Conservation (phyloP, 2,329 filamentous ascomycete species). For the Phoma sp. region DNA sequence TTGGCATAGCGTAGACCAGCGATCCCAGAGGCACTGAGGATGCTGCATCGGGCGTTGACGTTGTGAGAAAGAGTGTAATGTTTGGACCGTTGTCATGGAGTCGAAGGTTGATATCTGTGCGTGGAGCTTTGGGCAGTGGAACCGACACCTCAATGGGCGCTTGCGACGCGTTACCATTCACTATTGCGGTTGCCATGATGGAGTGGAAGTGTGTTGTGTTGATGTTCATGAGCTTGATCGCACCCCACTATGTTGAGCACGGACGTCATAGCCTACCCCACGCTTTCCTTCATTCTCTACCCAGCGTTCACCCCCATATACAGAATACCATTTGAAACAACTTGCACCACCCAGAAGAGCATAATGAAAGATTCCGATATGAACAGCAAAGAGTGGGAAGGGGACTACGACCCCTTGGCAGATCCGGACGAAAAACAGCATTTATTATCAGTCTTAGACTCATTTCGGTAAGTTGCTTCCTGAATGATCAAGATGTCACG, state of each 20-base stretch:
- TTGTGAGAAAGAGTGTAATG: conserved; percentile 63
- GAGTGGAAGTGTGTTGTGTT: conserved; percentile 2
- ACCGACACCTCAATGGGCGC: conserved; percentile 63
- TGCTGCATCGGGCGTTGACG: conserved; percentile 51
- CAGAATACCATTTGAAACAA: background rate
- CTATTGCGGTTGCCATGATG: conserved; percentile 27
- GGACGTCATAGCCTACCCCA: conserved; percentile 9
- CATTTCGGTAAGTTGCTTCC: conserved; percentile 73
- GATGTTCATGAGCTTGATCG: conserved; percentile 5
- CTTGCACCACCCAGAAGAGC: background rate
- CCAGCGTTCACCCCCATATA: background rate
- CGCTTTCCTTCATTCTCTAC: background rate
- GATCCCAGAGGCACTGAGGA: conserved; percentile 68
- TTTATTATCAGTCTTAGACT: conserved; percentile 82
- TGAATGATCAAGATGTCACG: background rate
- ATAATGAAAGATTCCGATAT: conserved; percentile 17
- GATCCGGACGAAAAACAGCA: conserved; percentile 83
- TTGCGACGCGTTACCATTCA: conserved; percentile 22
- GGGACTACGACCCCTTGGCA: conserved; percentile 67
- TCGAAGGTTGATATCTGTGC: conserved; percentile 65
- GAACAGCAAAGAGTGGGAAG: conserved; percentile 58
- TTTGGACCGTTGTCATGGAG: conserved; percentile 61
- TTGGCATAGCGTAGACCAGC: conserved; percentile 91
- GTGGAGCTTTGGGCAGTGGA: conserved; percentile 61
- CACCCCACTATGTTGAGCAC: conserved; percentile 14